Conservation (phyloP, 192 early-diverging fungal species). For the Coemansia sp. region DNA sequence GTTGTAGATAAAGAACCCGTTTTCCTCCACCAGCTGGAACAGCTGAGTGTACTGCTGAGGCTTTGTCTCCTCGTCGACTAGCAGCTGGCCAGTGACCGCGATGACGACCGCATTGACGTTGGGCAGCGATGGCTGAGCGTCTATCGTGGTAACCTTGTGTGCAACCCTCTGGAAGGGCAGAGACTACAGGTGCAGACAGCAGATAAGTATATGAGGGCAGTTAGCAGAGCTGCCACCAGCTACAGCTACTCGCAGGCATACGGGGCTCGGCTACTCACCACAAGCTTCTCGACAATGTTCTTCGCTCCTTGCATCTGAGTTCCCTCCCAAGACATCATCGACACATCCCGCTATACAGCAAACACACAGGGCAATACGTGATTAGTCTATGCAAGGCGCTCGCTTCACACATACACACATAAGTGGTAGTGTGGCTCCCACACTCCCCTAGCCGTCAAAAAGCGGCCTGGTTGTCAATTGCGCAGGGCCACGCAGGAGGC, state of each 20-base stretch:
- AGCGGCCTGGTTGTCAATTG: too few relatives aligned
- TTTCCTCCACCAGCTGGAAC: slow-evolving; percentile 83
- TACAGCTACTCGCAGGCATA: neutral
- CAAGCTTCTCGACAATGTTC: slow-evolving; percentile 78
- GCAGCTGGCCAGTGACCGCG: slow-evolving; percentile 84
- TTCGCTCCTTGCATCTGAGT: slow-evolving; percentile 60
- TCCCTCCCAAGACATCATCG: slow-evolving; percentile 91
- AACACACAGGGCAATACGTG: neutral
- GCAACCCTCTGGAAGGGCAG: slow-evolving; percentile 79
- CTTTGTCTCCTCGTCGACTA: slow-evolving; percentile 83
- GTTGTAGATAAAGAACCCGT: slow-evolving; percentile 82
- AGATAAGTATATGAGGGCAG: neutral
- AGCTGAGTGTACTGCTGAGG: slow-evolving; percentile 85
- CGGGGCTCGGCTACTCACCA: slow-evolving; percentile 52
- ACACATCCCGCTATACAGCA: slow-evolving; percentile 66
- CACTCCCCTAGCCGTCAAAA: too few relatives aligned
- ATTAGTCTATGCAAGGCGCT: neutral
- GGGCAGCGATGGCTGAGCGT: slow-evolving; percentile 79
- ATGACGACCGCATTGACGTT: slow-evolving; percentile 69
- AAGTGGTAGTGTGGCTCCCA: neutral
- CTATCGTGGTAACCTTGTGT: slow-evolving; percentile 76
- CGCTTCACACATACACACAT: neutral
- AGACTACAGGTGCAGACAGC: slow-evolving; percentile 22
- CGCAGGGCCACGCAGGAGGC: too few relatives aligned
- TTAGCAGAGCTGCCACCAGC: neutral